A percentile compares a stretch with the other conserved stretches of the same genome.
Conservation (phyloP, 257 asterid genomes). For the Fraxinus americana region DNA sequence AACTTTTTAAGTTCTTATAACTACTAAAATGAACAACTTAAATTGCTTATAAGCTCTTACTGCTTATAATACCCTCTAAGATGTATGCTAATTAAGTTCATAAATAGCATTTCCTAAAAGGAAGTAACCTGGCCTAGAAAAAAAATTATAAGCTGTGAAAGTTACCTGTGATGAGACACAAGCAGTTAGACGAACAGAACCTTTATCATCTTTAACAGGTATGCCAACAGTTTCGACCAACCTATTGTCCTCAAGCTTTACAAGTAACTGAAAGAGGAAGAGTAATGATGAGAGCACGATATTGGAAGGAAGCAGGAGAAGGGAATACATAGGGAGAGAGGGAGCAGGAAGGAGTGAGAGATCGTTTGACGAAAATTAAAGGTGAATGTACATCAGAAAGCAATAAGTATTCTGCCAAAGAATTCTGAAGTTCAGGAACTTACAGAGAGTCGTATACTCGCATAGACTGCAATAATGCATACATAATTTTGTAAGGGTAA, state of each 20-base stretch:
- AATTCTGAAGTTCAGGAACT: neutral
- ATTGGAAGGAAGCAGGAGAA: neutral
- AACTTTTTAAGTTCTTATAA: neutral
- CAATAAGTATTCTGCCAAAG: too few species aligned
- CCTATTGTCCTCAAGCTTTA: slow-evolving; percentile 75
- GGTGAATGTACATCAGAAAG: neutral
- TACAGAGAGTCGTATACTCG: neutral
- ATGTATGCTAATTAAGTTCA: slow-evolving; percentile 20
- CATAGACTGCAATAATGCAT: neutral
- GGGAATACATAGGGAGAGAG: neutral
- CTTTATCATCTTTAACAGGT: slow-evolving; percentile 69
- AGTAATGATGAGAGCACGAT: slow-evolving; percentile 13
- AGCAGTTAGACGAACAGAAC: slow-evolving; percentile 85
- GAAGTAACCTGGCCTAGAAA: neutral
- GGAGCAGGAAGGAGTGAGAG: neutral
- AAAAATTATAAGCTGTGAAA: slow-evolving; percentile 16
- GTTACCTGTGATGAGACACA: slow-evolving; percentile 95
- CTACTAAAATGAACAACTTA: neutral
- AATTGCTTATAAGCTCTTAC: neutral
- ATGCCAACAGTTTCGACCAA: slow-evolving; percentile 98
- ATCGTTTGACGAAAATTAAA: neutral
- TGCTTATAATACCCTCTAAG: neutral
- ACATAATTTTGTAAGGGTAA: neutral
- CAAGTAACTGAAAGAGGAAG: slow-evolving; percentile 60
- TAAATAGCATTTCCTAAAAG: slow-evolving; percentile 7